Evolutionary conservation across 352 stramenopile species (phyloP).

Genomic region (Hyphochytrium catenoides): DNA sequence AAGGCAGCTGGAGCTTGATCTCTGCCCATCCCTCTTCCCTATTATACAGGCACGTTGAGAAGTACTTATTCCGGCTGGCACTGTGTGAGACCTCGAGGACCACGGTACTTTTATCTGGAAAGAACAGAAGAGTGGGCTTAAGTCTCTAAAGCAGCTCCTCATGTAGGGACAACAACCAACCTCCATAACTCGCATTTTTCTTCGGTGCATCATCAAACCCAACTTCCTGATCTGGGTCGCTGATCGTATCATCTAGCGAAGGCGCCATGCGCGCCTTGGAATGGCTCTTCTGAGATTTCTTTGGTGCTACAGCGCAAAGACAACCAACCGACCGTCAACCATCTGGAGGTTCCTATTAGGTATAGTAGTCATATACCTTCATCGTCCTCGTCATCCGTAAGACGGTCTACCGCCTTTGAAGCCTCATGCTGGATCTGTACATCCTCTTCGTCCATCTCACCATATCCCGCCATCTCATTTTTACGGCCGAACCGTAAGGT

Average conservation of each 20-base stretch:
- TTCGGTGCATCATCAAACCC: no score
- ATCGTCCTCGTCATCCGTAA: constrained; percentile 21
- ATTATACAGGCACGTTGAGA: constrained; percentile 46
- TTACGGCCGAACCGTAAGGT: constrained; percentile 52
- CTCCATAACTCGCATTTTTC: no score
- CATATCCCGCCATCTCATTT: constrained; percentile 56
- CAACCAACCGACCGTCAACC: background rate
- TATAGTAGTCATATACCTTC: constrained; percentile 5
- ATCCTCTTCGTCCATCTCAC: constrained; percentile 82
- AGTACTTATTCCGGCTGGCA: constrained; percentile 61
- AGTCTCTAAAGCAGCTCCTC: background rate
- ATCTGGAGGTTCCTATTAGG: background rate
- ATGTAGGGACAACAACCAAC: no score
- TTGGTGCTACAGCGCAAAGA: no score
- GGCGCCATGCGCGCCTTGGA: no score
- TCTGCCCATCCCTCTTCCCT: constrained; percentile 51
- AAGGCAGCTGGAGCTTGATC: constrained; percentile 56
- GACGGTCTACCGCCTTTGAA: constrained; percentile 5
- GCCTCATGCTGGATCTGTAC: constrained; percentile 27
- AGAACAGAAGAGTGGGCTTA: no score
- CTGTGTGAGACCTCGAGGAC: constrained; percentile 35
- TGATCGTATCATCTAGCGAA: no score
- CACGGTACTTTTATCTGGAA: no score
- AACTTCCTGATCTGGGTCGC: no score
- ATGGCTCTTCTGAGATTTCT: no score